These are phyloP conservation scores for Penicillium olsonii DNA, from an alignment of 2,329 filamentous ascomycete species.

Conservation along the genomic window DNA sequence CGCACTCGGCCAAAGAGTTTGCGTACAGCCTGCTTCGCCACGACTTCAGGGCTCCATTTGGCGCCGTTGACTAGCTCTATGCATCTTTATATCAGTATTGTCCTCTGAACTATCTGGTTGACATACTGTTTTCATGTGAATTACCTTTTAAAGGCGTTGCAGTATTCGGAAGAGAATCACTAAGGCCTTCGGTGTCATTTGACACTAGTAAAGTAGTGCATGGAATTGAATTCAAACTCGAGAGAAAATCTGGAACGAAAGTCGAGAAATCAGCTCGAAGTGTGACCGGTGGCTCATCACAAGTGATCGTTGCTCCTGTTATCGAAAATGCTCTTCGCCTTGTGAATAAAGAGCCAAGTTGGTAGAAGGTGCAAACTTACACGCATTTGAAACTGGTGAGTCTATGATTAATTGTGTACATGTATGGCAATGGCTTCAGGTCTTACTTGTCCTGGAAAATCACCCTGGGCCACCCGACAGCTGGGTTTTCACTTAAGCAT, in stretches of 20 bases:
- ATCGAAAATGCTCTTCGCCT: background rate
- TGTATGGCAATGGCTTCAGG: background rate
- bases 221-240: background rate
- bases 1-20: background rate
- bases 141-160: background rate
- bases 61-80: background rate
- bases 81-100: background rate
- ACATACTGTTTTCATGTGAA: background rate
- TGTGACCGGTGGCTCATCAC: background rate
- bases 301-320: background rate
- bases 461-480: background rate
- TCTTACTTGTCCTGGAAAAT: background rate
- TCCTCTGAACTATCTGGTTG: background rate
- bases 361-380: background rate
- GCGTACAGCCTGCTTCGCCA: background rate
- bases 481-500: background rate
- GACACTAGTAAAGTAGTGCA: background rate
- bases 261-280: background rate
- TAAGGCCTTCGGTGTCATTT: background rate
- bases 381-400: background rate
- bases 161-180: background rate
- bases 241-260: background rate
- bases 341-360: background rate
- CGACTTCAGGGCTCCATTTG: background rate
- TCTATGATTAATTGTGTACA: background rate